phyloP scores from a whole-genome alignment of 1,284 basidiomycete species.

The Afroboletus lepidellus region DNA sequence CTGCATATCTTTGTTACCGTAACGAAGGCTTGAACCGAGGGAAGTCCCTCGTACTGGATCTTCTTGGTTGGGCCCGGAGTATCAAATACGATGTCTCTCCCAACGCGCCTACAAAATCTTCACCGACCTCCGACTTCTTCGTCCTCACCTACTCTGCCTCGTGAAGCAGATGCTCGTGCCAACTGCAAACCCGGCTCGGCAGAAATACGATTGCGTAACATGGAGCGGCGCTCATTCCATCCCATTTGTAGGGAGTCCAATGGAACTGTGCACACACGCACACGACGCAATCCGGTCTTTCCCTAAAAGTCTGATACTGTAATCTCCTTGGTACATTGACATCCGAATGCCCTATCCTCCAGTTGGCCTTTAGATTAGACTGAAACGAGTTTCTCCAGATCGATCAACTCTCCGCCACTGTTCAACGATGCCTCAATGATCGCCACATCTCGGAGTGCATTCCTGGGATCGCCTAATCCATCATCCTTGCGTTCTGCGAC shows the following conservation, averaged over 20 bases:
- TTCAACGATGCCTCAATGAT: slow-evolving; percentile 76
- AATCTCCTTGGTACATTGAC: neutral
- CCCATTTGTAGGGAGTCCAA: too few relatives aligned
- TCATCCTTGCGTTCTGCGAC: slow-evolving; percentile 45
- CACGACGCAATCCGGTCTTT: too few relatives aligned
- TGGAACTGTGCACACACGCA: too few relatives aligned
- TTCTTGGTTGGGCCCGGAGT: slow-evolving; percentile 46
- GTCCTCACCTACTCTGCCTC: slow-evolving; percentile 19
- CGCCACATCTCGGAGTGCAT: slow-evolving; percentile 69
- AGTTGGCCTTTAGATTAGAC: neutral
- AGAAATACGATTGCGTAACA: too few relatives aligned
- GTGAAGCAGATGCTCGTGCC: too few relatives aligned
- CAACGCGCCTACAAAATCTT: slow-evolving; percentile 39
- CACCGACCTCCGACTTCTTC: slow-evolving; percentile 39
- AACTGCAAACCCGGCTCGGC: too few relatives aligned
- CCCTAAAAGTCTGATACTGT: too few relatives aligned
- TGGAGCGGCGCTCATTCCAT: too few relatives aligned
- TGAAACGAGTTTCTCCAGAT: slow-evolving; percentile 47
- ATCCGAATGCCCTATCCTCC: neutral
- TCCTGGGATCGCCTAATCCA: slow-evolving; percentile 52
- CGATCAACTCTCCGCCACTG: slow-evolving; percentile 61
- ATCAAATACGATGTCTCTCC: slow-evolving; percentile 41
- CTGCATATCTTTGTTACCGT: neutral
- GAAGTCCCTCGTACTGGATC: slow-evolving; percentile 42
- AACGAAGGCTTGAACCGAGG: slow-evolving; percentile 36